Conservation (phyloP, 2,329 filamentous ascomycete genomes). For the Exophiala xenobiotica region DNA sequence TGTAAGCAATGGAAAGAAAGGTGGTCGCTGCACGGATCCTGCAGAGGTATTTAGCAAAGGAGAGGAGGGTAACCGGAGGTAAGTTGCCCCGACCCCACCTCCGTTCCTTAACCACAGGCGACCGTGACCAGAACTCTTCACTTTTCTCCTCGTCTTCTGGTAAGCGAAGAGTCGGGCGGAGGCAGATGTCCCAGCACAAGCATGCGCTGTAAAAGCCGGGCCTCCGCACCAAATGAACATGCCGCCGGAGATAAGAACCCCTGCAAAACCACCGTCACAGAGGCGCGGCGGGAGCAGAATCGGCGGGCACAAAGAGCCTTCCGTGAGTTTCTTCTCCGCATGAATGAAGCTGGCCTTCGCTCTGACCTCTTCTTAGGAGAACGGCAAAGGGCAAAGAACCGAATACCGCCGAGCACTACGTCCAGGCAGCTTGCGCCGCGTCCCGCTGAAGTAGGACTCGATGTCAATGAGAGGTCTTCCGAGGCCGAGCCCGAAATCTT, state of each 20-base stretch:
- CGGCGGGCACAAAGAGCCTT: constrained; percentile 13
- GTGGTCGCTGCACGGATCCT: too few relatives aligned
- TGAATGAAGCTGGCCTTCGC: neutral
- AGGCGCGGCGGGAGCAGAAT: constrained; percentile 10
- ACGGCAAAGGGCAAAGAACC: constrained; percentile 6
- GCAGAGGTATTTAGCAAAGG: too few relatives aligned
- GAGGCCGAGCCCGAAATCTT: neutral
- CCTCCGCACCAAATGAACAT: neutral
- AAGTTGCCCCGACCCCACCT: neutral
- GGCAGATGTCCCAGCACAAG: too few relatives aligned
- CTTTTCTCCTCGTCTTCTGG: neutral
- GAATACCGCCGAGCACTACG: neutral
- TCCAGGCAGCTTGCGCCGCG: constrained; percentile 2
- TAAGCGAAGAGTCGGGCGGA: neutral
- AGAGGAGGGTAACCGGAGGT: too few relatives aligned
- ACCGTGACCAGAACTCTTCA: neutral
- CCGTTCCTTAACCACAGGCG: neutral
- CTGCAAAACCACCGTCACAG: constrained; percentile 3
- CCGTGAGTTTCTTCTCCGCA: constrained; percentile 1
- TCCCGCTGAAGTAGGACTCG: neutral
- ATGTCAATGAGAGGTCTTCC: neutral
- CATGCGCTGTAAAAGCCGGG: too few relatives aligned
- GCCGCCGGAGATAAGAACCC: neutral
- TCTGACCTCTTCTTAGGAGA: constrained; percentile 5
- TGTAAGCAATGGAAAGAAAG: constrained; percentile 8